phyloP scores from a whole-genome alignment of 306 rosid species.

The Cucumis melo region DNA sequence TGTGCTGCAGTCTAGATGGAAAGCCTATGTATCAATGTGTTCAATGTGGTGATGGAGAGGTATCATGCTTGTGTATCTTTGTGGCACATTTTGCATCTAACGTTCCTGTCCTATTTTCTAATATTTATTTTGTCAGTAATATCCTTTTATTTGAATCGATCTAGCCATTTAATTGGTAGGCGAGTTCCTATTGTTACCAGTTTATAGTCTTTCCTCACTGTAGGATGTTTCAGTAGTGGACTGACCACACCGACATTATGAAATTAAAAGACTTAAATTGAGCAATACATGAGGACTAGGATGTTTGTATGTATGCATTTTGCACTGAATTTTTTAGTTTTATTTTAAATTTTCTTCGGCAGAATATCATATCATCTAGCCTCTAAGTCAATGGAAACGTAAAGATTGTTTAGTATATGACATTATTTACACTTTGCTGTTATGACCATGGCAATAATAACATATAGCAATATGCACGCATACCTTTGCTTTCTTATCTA shows the following conservation, averaged over 20 bases:
- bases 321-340: neutral
- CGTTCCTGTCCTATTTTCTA: neutral
- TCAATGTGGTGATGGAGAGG: constrained; percentile 10
- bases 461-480: neutral
- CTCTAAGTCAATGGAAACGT: neutral
- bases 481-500: neutral
- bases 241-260: neutral
- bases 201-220: neutral
- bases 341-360: neutral
- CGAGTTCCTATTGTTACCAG: neutral
- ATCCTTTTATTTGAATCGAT: neutral
- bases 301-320: neutral
- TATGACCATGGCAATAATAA: neutral
- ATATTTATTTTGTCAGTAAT: neutral
- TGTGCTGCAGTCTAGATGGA: neutral
- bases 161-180: neutral
- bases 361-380: neutral
- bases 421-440: neutral
- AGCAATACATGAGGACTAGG: neutral
- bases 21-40: neutral
- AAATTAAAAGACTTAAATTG: neutral
- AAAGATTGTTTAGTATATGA: neutral
- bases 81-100: neutral
- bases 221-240: neutral
- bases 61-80: neutral